Percentiles rank a stretch among this genome's conserved stretches.
Conservation (phyloP, 2,329 filamentous ascomycete genomes). For the Beauveria medogensis region DNA sequence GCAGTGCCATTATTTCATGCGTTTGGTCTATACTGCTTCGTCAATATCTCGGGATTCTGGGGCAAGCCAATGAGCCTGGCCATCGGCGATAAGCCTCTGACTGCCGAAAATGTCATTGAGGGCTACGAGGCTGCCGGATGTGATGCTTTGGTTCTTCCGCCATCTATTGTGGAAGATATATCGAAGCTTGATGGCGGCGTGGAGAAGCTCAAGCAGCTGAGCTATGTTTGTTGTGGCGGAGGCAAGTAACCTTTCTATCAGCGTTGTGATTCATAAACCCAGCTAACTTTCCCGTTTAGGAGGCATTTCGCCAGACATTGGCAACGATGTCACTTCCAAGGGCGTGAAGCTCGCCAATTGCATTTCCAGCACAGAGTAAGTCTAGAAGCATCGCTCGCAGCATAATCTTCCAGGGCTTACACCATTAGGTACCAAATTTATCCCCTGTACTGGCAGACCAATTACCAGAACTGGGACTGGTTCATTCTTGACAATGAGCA, state of each 20-base stretch:
- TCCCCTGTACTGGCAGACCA: constrained; percentile 23
- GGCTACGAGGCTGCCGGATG: constrained; percentile 1
- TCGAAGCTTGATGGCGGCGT: neutral
- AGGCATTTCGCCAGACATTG: constrained; percentile 27
- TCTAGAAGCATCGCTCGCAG: neutral
- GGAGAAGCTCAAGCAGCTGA: neutral
- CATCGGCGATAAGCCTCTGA: constrained; percentile 1
- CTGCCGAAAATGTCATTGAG: neutral
- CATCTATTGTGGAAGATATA: constrained; percentile 12
- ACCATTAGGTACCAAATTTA: constrained; percentile 23
- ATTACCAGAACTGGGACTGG: constrained; percentile 30
- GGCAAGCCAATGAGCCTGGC: neutral
- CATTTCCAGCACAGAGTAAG: constrained; percentile 35
- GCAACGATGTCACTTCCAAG: constrained; percentile 26
- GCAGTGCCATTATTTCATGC: constrained; percentile 5
- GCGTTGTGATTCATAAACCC: neutral
- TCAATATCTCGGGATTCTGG: neutral
- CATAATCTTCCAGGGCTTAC: neutral
- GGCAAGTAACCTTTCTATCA: neutral
- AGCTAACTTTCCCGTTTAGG: constrained; percentile 16
- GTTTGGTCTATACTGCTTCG: neutral
- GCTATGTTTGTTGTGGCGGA: constrained; percentile 5
- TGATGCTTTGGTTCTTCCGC: neutral
- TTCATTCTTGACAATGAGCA: constrained; percentile 31
- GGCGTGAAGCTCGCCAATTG: constrained; percentile 28